Percentiles rank a stretch among this genome's conserved stretches.
Conservation (phyloP, 345 rosid genomes). For the Raphanus sativus region DNA sequence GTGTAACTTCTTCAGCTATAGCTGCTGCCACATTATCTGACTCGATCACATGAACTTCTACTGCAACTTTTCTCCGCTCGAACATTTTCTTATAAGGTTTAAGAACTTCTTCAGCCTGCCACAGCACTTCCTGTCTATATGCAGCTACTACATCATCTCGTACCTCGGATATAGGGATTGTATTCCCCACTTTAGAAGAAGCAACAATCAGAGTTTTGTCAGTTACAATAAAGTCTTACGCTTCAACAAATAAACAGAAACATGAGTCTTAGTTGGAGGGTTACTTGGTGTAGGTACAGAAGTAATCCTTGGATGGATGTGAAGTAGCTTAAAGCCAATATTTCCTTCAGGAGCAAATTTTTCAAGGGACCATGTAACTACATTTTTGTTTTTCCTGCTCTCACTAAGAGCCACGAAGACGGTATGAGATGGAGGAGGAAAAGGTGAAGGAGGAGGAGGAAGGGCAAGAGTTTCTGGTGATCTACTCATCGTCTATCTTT, state of each 20-base stretch:
- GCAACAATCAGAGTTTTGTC: slow-evolving; percentile 8
- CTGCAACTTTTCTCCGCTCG: slow-evolving; percentile 59
- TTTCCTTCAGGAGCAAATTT: slow-evolving; percentile 56
- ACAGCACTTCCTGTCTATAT: slow-evolving; percentile 66
- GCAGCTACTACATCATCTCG: slow-evolving; percentile 81
- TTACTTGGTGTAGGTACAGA: slow-evolving; percentile 89
- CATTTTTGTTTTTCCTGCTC: slow-evolving; percentile 49
- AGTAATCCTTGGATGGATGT: slow-evolving; percentile 61
- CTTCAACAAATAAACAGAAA: slow-evolving; percentile 8
- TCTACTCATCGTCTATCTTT: slow-evolving; percentile 28
- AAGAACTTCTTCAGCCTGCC: slow-evolving; percentile 60
- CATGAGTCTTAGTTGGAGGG: slow-evolving; percentile 24
- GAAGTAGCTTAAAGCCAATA: slow-evolving; percentile 60
- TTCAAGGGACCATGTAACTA: slow-evolving; percentile 55
- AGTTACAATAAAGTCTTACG: neutral
- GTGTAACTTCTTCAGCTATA: slow-evolving; percentile 63
- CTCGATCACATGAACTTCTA: slow-evolving; percentile 54
- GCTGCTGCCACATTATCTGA: slow-evolving; percentile 64
- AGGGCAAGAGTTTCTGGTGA: slow-evolving; percentile 27
- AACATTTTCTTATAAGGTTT: slow-evolving; percentile 63
- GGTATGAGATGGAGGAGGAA: slow-evolving; percentile 29
- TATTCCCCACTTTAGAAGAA: slow-evolving; percentile 60
- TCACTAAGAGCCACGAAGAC: slow-evolving; percentile 71
- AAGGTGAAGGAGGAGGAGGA: slow-evolving; percentile 33
- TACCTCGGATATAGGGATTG: slow-evolving; percentile 71